A percentile compares a stretch with the other conserved stretches of the same genome.
Conservation (phyloP, 2,329 filamentous ascomycete genomes). For the Biscogniauxia marginata region DNA sequence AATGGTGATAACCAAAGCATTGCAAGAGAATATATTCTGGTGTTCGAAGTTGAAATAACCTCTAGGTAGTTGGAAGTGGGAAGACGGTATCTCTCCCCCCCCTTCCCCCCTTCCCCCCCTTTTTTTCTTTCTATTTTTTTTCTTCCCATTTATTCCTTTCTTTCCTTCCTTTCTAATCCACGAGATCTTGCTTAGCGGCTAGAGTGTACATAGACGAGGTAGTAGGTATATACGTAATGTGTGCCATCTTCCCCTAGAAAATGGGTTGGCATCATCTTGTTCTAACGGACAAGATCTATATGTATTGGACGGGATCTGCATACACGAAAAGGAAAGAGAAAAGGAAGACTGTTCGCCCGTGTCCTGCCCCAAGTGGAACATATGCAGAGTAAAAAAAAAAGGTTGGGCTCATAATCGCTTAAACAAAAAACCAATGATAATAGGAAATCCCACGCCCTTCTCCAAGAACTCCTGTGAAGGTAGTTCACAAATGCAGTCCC, state of each 20-base stretch:
- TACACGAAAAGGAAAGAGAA: not conserved
- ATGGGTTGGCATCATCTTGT: not conserved
- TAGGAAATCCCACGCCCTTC: not conserved
- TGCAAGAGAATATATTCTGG: too few species aligned
- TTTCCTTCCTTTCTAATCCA: not conserved
- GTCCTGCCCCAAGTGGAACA: not conserved
- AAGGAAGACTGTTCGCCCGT: not conserved
- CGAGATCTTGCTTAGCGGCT: not conserved
- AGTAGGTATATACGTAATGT: not conserved
- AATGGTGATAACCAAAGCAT: too few species aligned
- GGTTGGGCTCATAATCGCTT: not conserved
- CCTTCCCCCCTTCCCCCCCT: not conserved
- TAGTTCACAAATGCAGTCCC: not conserved
- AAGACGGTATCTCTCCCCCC: not conserved
- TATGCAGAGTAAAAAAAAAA: not conserved
- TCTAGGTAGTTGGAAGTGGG: too few species aligned
- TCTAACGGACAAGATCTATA: not conserved
- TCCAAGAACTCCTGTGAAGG: not conserved
- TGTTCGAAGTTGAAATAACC: too few species aligned
- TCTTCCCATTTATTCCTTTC: not conserved
- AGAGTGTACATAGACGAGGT: not conserved
- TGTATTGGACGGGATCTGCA: not conserved
- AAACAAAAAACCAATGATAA: not conserved
- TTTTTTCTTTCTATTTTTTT: not conserved
- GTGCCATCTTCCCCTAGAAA: not conserved